phyloP scores from a whole-genome alignment of 2,329 filamentous ascomycete species.

The Fusarium sp. region DNA sequence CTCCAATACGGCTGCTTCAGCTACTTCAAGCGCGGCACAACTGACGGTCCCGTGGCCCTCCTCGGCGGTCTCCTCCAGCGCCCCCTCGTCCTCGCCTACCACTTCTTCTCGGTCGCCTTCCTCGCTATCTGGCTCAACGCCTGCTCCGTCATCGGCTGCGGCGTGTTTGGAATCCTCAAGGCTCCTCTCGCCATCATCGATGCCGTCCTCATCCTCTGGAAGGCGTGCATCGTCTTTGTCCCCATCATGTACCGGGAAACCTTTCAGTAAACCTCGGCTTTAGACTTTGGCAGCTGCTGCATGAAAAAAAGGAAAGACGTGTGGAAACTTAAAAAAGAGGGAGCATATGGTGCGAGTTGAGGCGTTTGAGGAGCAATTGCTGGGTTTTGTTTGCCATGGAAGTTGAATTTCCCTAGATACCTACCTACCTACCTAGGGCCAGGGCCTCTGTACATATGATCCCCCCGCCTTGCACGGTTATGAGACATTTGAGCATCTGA shows the following conservation, averaged over 20 bases:
- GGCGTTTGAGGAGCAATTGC: conserved; percentile 41
- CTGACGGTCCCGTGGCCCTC: conserved; percentile 83
- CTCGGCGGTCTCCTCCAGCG: conserved; percentile 84
- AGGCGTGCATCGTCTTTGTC: conserved; percentile 83
- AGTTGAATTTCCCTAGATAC: conserved; percentile 20
- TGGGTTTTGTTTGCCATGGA: conserved; percentile 25
- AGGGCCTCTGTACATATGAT: conserved; percentile 9
- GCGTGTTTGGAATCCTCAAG: conserved; percentile 55
- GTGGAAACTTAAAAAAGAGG: neutral
- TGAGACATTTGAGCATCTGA: conserved; percentile 38
- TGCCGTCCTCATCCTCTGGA: conserved; percentile 79
- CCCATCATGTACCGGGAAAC: conserved; percentile 81
- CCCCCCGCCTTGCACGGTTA: conserved; percentile 24
- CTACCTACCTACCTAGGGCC: neutral
- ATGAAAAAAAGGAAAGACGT: neutral
- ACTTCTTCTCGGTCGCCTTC: conserved; percentile 95
- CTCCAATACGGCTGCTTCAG: conserved; percentile 92
- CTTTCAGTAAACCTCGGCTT: conserved; percentile 39
- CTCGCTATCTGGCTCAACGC: conserved; percentile 80
- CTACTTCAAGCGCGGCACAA: conserved; percentile 85
- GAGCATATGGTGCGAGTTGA: conserved; percentile 30
- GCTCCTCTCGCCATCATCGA: conserved; percentile 73
- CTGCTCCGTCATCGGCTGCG: conserved; percentile 53
- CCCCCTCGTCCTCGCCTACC: conserved; percentile 83
- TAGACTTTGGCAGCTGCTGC: neutral